phyloP scores from a whole-genome alignment of 1,139 yeast species.

The Arxiozyma telluris region DNA sequence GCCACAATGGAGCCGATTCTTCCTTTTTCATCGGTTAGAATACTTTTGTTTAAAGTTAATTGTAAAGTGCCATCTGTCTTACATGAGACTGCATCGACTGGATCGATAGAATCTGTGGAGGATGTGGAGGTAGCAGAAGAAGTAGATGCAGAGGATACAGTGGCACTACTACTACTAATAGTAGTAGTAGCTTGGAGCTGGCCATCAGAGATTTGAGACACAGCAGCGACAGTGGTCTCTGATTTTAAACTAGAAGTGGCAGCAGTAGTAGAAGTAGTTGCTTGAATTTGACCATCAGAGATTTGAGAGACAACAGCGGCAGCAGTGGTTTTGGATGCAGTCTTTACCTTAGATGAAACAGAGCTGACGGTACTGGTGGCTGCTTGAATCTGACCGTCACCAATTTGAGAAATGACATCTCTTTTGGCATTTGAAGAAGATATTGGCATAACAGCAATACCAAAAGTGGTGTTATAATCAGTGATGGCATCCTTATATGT shows the following conservation, averaged over 20 bases:
- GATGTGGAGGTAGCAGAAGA: slow-evolving; percentile 28
- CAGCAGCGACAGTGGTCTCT: slow-evolving; percentile 36
- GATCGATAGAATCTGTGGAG: slow-evolving; percentile 17
- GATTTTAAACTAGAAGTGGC: too few relatives aligned
- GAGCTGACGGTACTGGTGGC: slow-evolving; percentile 12
- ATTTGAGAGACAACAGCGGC: slow-evolving; percentile 30
- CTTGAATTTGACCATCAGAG: slow-evolving; percentile 43
- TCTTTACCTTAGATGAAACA: not conserved
- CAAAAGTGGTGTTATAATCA: slow-evolving; percentile 13
- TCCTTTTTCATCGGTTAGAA: slow-evolving; percentile 53
- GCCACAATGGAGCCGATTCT: slow-evolving; percentile 79
- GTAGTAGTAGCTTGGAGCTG: slow-evolving; percentile 41
- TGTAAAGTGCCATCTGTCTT: slow-evolving; percentile 39
- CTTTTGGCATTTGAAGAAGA: not conserved
- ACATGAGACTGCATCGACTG: slow-evolving; percentile 41
- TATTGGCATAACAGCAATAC: slow-evolving; percentile 10
- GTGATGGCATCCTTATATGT: slow-evolving; percentile 53
- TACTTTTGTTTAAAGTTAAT: slow-evolving; percentile 44
- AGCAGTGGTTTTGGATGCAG: slow-evolving; percentile 32
- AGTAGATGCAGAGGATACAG: slow-evolving; percentile 35
- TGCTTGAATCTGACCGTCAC: slow-evolving; percentile 52
- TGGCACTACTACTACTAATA: slow-evolving; percentile 11
- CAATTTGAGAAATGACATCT: slow-evolving; percentile 35
- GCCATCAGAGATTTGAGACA: slow-evolving; percentile 49
- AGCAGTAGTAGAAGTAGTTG: slow-evolving; percentile 34